phyloP scores from a whole-genome alignment of 2,329 filamentous ascomycete genomes.

The Passalora sequoiae region DNA sequence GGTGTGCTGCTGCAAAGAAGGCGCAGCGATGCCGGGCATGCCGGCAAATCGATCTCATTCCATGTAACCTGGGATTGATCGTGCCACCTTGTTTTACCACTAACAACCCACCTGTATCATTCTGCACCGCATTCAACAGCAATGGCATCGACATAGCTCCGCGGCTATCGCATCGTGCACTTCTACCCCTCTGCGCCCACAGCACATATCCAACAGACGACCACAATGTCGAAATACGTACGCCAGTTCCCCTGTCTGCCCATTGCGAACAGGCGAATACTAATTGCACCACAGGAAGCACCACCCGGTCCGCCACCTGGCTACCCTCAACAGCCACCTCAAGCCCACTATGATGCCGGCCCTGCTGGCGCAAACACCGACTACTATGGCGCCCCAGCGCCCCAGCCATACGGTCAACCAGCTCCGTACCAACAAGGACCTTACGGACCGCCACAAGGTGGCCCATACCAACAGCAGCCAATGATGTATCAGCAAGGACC shows the following conservation, averaged over 20 bases:
- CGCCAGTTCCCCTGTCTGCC: background rate
- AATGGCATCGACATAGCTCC: too few species aligned
- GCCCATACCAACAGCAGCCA: slow-evolving; percentile 37
- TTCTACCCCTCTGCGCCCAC: too few species aligned
- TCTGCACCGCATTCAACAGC: too few species aligned
- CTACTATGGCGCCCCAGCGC: slow-evolving; percentile 21
- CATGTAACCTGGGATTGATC: too few species aligned
- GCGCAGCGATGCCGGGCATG: too few species aligned
- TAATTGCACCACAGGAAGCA: slow-evolving; percentile 14
- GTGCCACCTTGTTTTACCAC: too few species aligned
- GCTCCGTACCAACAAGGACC: slow-evolving; percentile 7
- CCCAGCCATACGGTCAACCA: slow-evolving; percentile 19
- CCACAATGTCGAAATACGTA: slow-evolving; percentile 7
- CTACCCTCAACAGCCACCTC: slow-evolving; percentile 24
- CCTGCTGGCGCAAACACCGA: slow-evolving; percentile 12
- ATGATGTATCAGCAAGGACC: slow-evolving; percentile 29
- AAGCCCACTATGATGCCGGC: slow-evolving; percentile 21
- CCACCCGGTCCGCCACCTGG: slow-evolving; percentile 22
- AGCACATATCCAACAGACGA: too few species aligned
- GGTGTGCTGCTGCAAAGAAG: too few species aligned
- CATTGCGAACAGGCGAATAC: background rate
- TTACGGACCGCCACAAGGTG: slow-evolving; percentile 27
- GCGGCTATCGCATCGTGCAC: too few species aligned
- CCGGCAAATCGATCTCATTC: too few species aligned
- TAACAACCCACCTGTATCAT: too few species aligned